Evolutionary conservation across 441 rosid species (phyloP), one percentile per base, ranked within the genome.

Genomic region (Rhodomyrtus psidioides): DNA sequence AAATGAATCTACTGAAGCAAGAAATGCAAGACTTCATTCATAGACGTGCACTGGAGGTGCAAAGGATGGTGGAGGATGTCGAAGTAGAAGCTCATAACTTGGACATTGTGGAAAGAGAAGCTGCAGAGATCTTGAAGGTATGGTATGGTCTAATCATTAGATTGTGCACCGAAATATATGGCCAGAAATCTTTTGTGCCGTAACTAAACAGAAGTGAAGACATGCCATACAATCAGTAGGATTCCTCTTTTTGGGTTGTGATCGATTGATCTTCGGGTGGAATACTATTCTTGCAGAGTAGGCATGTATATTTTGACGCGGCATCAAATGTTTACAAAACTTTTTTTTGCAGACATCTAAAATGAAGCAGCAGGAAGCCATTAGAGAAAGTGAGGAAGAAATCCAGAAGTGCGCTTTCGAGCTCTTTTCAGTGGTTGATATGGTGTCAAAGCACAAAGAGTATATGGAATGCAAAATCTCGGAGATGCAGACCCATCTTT

Each of bases 401-500:
- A 92, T 90, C 84, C 94, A 96, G 89, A 86, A 55, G 76, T 82
- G 91, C 8, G 97, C 93, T 14, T 83, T 86, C 2, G 90, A 96
- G 86, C 96, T 96, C 28, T 91, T 95, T 83, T 84, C 87, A 65
- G 54, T 94, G 85, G 92, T 95, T 14, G 98, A 95, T 92, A 86
- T 92, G 19, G 88, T 96, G 39, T 95, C 97, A 2, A 94, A 91
- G 88, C 92, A 91, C 89, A 96, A 97, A 86, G 96, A 96, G 87
- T 90, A 91, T 57, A 87, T 91, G 84, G 94, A 91, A 82, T 91
- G 92, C 39, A 93, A 90, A 88, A 91, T 96, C 79, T 88, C 89
- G 0, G 93, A 89, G 88, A 91, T 93, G 89, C 94, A 87, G 86
- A 88, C 28, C 46, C 81, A 88, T 87, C 91, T 94, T 74, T 89